These are phyloP conservation scores for Gastrolobium bilobum DNA, from an alignment of 306 rosid species.

Conservation along the genomic window DNA sequence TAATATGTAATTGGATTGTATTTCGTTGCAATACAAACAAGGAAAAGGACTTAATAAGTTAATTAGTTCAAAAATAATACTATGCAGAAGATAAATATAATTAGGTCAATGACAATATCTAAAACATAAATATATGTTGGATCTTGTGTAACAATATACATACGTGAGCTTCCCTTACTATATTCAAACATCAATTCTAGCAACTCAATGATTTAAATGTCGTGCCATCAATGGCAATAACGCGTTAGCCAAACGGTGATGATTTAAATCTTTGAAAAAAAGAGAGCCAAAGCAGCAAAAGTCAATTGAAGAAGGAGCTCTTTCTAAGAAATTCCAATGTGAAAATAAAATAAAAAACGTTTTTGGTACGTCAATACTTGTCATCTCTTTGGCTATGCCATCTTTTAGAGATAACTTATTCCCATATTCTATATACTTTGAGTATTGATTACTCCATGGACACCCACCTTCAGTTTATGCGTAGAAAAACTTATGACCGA, in stretches of 20 bases:
- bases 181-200: constrained; percentile 33
- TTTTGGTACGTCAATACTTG: constrained; percentile 31
- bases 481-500: constrained; percentile 14
- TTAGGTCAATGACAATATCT: background rate
- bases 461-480: constrained; percentile 27
- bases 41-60: background rate
- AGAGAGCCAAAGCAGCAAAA: constrained; percentile 35
- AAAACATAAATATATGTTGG: background rate
- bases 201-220: constrained; percentile 22
- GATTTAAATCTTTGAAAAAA: background rate
- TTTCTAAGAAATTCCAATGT: constrained; percentile 7
- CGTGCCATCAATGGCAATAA: constrained; percentile 19
- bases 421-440: constrained; percentile 51
- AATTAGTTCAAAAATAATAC: no score
- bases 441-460: constrained; percentile 50
- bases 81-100: no score
- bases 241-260: constrained; percentile 38
- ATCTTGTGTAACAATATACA: background rate
- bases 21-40: background rate
- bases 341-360: background rate
- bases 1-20: background rate
- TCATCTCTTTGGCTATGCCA: background rate
- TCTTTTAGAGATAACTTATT: constrained; percentile 6
- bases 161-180: constrained; percentile 3
- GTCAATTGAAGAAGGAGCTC: constrained; percentile 43